These are phyloP conservation scores for Ophiostoma australiae DNA, from an alignment of 2,329 filamentous ascomycete species.

Conservation along the genomic window DNA sequence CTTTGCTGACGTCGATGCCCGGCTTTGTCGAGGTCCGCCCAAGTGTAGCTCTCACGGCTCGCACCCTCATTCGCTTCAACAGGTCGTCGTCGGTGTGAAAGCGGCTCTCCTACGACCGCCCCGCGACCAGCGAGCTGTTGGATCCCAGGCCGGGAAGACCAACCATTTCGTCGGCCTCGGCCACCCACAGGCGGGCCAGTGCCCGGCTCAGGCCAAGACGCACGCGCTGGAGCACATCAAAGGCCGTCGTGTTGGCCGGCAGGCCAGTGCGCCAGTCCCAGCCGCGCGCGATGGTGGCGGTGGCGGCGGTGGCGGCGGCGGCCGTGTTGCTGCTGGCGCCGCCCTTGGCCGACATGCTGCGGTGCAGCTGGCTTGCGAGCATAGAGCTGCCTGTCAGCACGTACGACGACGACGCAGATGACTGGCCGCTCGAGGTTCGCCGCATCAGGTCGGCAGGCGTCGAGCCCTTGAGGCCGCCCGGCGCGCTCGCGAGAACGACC, in stretches of 20 bases:
- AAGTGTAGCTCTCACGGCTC: not conserved
- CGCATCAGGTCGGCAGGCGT: conserved; percentile 61
- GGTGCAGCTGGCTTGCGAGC: conserved; percentile 58
- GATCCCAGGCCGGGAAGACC: conserved; percentile 8
- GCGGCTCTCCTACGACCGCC: conserved; percentile 20
- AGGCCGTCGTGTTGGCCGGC: conserved; percentile 53
- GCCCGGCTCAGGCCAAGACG: conserved; percentile 70
- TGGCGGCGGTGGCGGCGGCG: conserved; percentile 21
- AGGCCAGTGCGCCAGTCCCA: conserved; percentile 57
- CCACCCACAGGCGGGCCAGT: conserved; percentile 63
- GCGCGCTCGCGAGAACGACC: conserved; percentile 66
- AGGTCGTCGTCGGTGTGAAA: not conserved
- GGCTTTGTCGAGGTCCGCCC: not conserved
- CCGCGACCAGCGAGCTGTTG: conserved; percentile 6
- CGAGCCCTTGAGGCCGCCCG: conserved; percentile 51
- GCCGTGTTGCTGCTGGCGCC: conserved; percentile 34
- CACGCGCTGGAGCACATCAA: conserved; percentile 67
- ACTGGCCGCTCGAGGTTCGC: conserved; percentile 43
- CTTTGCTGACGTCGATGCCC: too few relatives aligned
- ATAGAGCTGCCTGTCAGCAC: conserved; percentile 70
- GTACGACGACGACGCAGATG: conserved; percentile 48
- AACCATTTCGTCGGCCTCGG: conserved; percentile 51
- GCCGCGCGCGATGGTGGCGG: conserved; percentile 38
- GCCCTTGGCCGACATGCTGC: conserved; percentile 52
- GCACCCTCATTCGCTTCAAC: not conserved